Base-by-base conservation (phyloP, 768 basidiomycete species). In the Mrakia gelida region DNA sequence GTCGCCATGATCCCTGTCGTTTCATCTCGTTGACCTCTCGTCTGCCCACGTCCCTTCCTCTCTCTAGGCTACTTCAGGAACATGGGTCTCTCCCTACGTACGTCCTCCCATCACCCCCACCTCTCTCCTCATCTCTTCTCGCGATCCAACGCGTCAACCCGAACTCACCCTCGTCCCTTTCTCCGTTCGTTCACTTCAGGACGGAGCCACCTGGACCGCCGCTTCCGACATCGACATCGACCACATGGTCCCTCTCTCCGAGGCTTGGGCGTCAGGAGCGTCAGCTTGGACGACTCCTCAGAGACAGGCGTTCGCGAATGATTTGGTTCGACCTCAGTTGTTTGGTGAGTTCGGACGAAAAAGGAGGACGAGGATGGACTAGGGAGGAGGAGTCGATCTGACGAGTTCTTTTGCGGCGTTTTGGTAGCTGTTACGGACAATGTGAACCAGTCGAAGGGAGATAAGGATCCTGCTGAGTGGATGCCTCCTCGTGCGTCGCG, bases 241-340 rank as follows among this genome's bases (percentile, higher is more conserved):
- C 38, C 67, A 70, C 67, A 45, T 70, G 41, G 67, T 70, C 26
- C 67, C 67, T n/a, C 67, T 70, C 23, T 41, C 67, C 3, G 67
- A 70, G 34, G 67, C 67, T 26, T 70, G 67, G 67, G 67, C 67
- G 23, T 88, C 88, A 11, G 89, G 89, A 30, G 89, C 89, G 21
- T 84, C 87, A 13, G 77, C 80, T 61, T 89, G 89, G 89, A 88
- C 88, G 21, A 81, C 80, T 54, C 87, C 86, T 0, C 86, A 87
- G 78, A 86, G 89, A 43, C 86, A 89, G 79, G 84, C 86, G 0
- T 88, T 87, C 75, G 88, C 89, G 15, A 89, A 89, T 80, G 89
- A 89, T 75, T 81, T 89, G 65, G 87, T 86, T 2, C 85, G 88
- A 34, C 89, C 89, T 9, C 88, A 89, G 82, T 85, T 89, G 5